phyloP scores from a whole-genome alignment of 2,329 filamentous ascomycete species.

The Myriosclerotinia scirpicola region DNA sequence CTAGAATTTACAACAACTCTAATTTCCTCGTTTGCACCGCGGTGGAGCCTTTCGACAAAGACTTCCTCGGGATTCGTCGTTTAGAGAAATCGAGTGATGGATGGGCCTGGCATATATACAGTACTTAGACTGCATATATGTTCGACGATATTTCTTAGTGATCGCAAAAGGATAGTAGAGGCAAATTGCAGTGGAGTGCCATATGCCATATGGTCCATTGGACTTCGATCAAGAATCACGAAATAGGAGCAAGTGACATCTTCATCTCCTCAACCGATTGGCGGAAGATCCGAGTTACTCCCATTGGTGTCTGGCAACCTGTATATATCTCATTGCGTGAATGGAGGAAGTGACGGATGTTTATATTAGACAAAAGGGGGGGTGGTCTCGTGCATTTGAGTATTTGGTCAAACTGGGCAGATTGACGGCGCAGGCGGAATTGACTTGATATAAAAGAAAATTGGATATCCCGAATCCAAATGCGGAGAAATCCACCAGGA shows the following conservation, averaged over 20 bases:
- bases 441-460: neutral
- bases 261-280: neutral
- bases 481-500: neutral
- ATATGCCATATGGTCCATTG: neutral
- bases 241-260: no score
- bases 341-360: neutral
- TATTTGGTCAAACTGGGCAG: neutral
- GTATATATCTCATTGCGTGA: neutral
- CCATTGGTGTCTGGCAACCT: neutral
- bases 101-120: neutral
- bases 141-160: neutral
- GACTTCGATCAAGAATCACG: neutral
- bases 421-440: neutral
- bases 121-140: neutral
- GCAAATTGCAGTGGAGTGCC: neutral
- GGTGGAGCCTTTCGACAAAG: neutral
- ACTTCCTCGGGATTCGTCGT: neutral
- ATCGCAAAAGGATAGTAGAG: neutral
- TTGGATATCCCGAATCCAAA: neutral
- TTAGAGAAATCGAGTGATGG: neutral
- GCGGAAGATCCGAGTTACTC: neutral
- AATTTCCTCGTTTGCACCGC: neutral
- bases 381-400: neutral
- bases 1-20: neutral
- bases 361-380: conserved; percentile 3